Evolutionary conservation across 225 moss, liverwort and hornwort genomes (phyloP), one percentile per base, ranked within the genome.

Genomic region (Sphagnum tenellum): DNA sequence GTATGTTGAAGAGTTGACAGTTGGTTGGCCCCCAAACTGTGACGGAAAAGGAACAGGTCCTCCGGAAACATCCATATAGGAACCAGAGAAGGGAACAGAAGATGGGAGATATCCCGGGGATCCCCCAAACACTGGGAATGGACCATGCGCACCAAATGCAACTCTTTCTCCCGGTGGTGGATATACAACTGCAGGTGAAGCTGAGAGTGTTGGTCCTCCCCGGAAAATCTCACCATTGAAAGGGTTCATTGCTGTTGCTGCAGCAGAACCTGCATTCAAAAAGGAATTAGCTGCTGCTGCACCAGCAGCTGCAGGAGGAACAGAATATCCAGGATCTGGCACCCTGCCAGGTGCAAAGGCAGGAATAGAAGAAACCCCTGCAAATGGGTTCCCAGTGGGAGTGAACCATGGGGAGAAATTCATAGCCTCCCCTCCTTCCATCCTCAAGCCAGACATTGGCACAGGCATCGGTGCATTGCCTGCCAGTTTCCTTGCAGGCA

Each of bases 151-250:
- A 57, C 79, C 82, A 54, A 86, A 93, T 47, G 80, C 63, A 50
- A 80, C 80, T 57, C 85, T 74, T 49, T 85, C 81, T 50, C 78
- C 44, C 46, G 85, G 78, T 29, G 29, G 29, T 46, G 89, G 85
- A 57, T 79, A 93, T 9, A 77, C 79, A 55, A 74, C 65, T 44
- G 83, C 72, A 60, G 88, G 75, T 8, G 86, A 76, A 47, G 84
- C 67, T 62, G 88, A 64, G 50, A 75, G 68, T 55, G 71, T 64
- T 47, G 79, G 76, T 29, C 75, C 74, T 44, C 81, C 67, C 74
- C 80, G 86, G 48, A 85, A 98, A 64, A 89, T 70, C 54, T 96
- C 96, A 49, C 74, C 70, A 63, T 63, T 77, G 46, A 83, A 86
- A 44, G 81, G 69, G 56, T 72, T 71, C 56, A 75, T 81, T 61